phyloP scores from a whole-genome alignment of 225 moss, liverwort and hornwort species.

The Anthoceros angustus region DNA sequence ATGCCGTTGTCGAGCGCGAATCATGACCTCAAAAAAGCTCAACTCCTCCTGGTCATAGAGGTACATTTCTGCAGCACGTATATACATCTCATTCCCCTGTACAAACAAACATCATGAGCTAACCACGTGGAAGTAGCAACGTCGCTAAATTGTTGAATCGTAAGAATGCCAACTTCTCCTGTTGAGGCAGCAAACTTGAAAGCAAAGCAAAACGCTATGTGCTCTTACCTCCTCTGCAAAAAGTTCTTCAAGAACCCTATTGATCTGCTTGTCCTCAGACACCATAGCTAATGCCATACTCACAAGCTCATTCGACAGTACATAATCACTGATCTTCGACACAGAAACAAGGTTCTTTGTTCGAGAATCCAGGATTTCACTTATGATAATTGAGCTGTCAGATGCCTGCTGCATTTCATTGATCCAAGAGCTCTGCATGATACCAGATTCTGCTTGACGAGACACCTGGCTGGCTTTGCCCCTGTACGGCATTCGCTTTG shows the following conservation, averaged over 20 bases:
- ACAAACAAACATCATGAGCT: not conserved
- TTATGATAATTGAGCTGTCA: conserved; percentile 51
- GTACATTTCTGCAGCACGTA: conserved; percentile 57
- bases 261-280: conserved; percentile 66
- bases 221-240: conserved; percentile 52
- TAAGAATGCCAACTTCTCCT: not conserved
- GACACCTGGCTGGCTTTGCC: conserved; percentile 27
- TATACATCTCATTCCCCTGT: conserved; percentile 59
- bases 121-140: not conserved
- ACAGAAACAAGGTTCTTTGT: conserved; percentile 53
- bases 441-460: conserved; percentile 24
- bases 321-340: conserved; percentile 32
- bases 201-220: not conserved
- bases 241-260: conserved; percentile 59
- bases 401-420: conserved; percentile 41
- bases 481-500: conserved; percentile 43
- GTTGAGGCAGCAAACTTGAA: not conserved
- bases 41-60: conserved; percentile 45
- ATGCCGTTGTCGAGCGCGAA: conserved; percentile 31
- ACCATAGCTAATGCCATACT: conserved; percentile 78
- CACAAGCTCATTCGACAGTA: conserved; percentile 66
- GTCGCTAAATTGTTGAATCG: not conserved
- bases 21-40: conserved; percentile 58
- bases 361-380: conserved; percentile 42
- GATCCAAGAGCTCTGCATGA: conserved; percentile 31